A percentile compares a stretch with the other conserved stretches of the same genome.
phyloP scores from a whole-genome alignment of 768 basidiomycete genomes.

The Boletus bicolor region DNA sequence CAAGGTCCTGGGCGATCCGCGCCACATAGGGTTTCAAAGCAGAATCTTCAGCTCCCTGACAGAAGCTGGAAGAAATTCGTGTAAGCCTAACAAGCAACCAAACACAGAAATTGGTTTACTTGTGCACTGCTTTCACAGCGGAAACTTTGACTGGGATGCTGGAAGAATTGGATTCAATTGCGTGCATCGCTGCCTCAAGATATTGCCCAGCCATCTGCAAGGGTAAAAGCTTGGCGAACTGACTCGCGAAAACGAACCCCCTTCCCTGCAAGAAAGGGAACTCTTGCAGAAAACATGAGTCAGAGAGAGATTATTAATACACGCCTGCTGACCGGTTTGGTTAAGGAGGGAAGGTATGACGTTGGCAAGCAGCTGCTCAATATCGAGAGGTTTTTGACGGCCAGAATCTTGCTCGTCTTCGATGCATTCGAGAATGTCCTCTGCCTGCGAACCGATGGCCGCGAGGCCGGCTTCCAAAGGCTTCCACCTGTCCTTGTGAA shows the following conservation, averaged over 20 bases:
- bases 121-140: slow-evolving; percentile 89
- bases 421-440: slow-evolving; percentile 69
- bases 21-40: slow-evolving; percentile 62
- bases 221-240: slow-evolving; percentile 75
- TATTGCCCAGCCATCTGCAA: slow-evolving; percentile 76
- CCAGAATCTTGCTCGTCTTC: slow-evolving; percentile 73
- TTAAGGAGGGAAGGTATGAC: slow-evolving; percentile 76
- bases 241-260: slow-evolving; percentile 91
- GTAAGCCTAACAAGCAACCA: slow-evolving; percentile 2
- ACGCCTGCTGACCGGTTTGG: slow-evolving; percentile 55
- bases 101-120: slow-evolving; percentile 50
- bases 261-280: slow-evolving; percentile 92
- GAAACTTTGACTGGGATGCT: slow-evolving; percentile 90
- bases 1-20: slow-evolving; percentile 75
- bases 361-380: slow-evolving; percentile 69
- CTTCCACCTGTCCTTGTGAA: slow-evolving; percentile 69
- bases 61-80: slow-evolving; percentile 52
- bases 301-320: background rate
- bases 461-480: slow-evolving; percentile 83
- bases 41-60: slow-evolving; percentile 54
- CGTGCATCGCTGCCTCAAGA: slow-evolving; percentile 80
- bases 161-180: slow-evolving; percentile 69
- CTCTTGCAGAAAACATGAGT: slow-evolving; percentile 42
- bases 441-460: slow-evolving; percentile 75
- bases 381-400: slow-evolving; percentile 65